Evolutionary conservation across 306 rosid species (phyloP), one percentile per base, ranked within the genome.

Genomic region (Carpinus fangiana): DNA sequence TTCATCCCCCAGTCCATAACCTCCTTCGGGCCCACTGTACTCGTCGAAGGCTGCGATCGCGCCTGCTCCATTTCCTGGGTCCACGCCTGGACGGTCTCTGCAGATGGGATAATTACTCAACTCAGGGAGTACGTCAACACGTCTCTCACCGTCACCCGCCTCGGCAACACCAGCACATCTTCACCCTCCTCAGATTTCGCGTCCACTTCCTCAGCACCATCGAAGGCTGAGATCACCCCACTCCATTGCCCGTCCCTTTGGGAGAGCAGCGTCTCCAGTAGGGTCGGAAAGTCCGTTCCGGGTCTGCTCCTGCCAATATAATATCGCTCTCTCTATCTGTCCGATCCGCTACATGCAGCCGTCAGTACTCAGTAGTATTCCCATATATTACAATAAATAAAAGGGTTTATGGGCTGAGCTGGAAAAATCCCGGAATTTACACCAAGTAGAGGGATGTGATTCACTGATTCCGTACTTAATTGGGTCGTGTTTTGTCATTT

Each of bases 101-200:
- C n/a, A n/a, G n/a, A 90, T 94, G 98, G 97, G 96, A 77, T 94
- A 89, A 80, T 94, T 2, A 94, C 95, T 43, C 95, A 92, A 74
- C 79, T 94, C 46, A 82, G 97, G 80, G 98, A 95, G 85, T 95
- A 95, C 85, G 84, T 93, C 84, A 90, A 95, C 92, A 93, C 99
- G 41, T 83, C 98, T 82, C 96, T 95, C 26, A 93, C 94, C 45
- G 99, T 95, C 56, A 95, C 98, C 0, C 88, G 90, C 48, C 41
- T 95, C 76, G 85, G 85, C n/a, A 7, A 73, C 14, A 7, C 88
- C 79, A 59, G n/a, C 73, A 31, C 76, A 20, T 31, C 71, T 2
- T 16, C 74, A 12, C 47, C 55, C 9, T 65, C 81, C 12, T 70
- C 78, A 20, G 51, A 41, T 18, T 73, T 76, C 61, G 46, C 36